Base-by-base conservation (phyloP, 148 eudicot species). In the Rhododendron molle region DNA sequence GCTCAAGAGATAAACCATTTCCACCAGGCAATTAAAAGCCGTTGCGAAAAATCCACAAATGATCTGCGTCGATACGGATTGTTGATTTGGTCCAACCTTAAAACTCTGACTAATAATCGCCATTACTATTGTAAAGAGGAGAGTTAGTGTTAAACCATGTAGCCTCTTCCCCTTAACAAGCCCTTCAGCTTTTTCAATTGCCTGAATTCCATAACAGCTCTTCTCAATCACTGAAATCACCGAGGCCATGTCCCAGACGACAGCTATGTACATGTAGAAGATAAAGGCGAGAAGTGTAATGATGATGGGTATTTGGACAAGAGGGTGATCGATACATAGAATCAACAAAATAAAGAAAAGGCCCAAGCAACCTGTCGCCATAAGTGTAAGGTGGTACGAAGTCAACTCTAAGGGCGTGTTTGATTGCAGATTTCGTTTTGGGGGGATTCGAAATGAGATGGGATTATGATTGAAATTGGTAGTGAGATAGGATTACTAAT, bases 81-180 rank as follows among this genome's bases (percentile, higher is more conserved):
- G 80, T 3, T 78, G 72, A 73, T 10, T 83, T n/a, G 20, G 3
- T 26, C 10, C 80, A 52, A 60, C 36, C 88, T 88, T 44, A 54
- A 44, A 76, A 32, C 11, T 71, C 7, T 9, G 69, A 14, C 36
- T 9, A 14, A 47, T 5, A 26, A 72, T 43, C 67, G 23, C 15
- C 38, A 32, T 2, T 43, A 78, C 16, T 4, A 86, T 5, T 16
- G 49, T 43, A 23, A 16, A 69, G 16, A 76, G 26, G 5, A 86
- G 6, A 72, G 15, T 73, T 5, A 93, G 67, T 26, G 83, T 32
- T 88, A 88, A 86, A 69, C 93, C 93, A 12, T 84, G 50, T 28
- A 87, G 43, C 84, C 88, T 84, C 46, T 85, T 91, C 13, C 94
- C 93, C 85, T 86, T 90, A 76, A 91, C 85, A 79, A 92, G 86